A percentile compares a stretch with the other conserved stretches of the same genome.
Evolutionary conservation across 2,329 filamentous ascomycete genomes (phyloP).

Genomic region (Pestalotiopsis sp.): DNA sequence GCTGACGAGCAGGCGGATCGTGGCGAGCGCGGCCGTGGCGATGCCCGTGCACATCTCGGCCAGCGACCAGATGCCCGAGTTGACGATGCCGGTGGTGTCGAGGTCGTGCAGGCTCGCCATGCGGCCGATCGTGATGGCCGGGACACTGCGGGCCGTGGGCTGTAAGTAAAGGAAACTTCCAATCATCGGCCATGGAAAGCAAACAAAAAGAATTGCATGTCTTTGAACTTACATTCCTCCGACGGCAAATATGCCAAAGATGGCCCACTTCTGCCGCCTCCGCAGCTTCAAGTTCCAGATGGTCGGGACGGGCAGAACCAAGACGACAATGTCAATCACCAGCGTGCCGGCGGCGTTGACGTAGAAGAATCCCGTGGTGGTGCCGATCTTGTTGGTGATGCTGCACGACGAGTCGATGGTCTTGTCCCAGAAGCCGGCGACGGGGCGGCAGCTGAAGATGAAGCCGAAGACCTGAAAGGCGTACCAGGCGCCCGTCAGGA

Average conservation of each 20-base stretch:
- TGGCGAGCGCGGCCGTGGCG: conserved; percentile 4
- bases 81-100: background rate
- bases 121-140: conserved; percentile 25
- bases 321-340: conserved; percentile 29
- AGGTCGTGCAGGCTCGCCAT: conserved; percentile 14
- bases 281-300: conserved; percentile 27
- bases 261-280: conserved; percentile 24
- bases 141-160: conserved; percentile 20
- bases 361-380: conserved; percentile 18
- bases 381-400: background rate
- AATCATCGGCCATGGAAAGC: background rate
- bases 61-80: background rate
- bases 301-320: conserved; percentile 29
- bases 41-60: conserved; percentile 11
- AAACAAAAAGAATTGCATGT: background rate
- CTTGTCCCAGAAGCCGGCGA: background rate
- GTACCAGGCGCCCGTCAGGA: background rate
- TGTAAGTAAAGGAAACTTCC: background rate
- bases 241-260: conserved; percentile 30
- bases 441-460: background rate
- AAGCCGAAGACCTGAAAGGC: background rate
- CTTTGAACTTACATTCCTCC: conserved; percentile 28
- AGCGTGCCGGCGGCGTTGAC: conserved; percentile 31
- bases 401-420: background rate
- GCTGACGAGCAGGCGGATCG: conserved; percentile 5